phyloP scores from a whole-genome alignment of 1,284 basidiomycete species.

The Irpex sp. region DNA sequence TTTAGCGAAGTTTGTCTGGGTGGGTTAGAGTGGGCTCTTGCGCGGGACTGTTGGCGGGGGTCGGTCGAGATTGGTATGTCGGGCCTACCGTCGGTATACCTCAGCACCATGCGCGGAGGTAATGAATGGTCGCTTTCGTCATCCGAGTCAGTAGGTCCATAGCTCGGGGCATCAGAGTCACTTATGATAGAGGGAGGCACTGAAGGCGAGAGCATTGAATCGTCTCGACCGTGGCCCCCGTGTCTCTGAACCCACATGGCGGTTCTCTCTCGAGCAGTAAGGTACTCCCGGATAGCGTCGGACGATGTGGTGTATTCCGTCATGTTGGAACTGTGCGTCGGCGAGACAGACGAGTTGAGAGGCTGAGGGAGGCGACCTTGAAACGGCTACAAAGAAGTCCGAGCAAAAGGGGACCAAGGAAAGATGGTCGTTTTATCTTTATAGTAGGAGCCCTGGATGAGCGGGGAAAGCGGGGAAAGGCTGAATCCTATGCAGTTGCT shows the following conservation, averaged over 20 bases:
- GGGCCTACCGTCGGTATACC: constrained; percentile 58
- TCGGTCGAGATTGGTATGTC: constrained; percentile 54
- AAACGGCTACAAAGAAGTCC: constrained; percentile 5
- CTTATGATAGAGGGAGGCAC: constrained; percentile 47
- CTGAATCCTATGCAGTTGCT: constrained; percentile 9
- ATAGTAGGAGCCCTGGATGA: constrained; percentile 11
- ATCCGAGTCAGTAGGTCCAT: constrained; percentile 51
- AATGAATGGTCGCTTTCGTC: constrained; percentile 60
- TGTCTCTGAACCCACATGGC: constrained; percentile 55
- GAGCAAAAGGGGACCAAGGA: constrained; percentile 5
- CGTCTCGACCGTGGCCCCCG: constrained; percentile 28
- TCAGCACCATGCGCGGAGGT: constrained; percentile 68
- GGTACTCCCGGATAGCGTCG: constrained; percentile 52
- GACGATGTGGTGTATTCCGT: constrained; percentile 64
- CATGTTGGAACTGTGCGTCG: constrained; percentile 34
- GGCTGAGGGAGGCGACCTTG: not conserved
- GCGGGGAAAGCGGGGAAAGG: constrained; percentile 6
- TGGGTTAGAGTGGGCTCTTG: constrained; percentile 7
- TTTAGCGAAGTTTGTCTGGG: not conserved
- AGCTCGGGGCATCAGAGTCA: constrained; percentile 43
- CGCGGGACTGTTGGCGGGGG: constrained; percentile 7
- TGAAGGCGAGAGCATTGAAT: constrained; percentile 50
- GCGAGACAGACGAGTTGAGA: not conserved
- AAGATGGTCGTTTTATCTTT: constrained; percentile 7
- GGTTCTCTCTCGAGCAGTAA: constrained; percentile 55